phyloP scores from a whole-genome alignment of 805 yeast species.

The Candida nonsorbophila region DNA sequence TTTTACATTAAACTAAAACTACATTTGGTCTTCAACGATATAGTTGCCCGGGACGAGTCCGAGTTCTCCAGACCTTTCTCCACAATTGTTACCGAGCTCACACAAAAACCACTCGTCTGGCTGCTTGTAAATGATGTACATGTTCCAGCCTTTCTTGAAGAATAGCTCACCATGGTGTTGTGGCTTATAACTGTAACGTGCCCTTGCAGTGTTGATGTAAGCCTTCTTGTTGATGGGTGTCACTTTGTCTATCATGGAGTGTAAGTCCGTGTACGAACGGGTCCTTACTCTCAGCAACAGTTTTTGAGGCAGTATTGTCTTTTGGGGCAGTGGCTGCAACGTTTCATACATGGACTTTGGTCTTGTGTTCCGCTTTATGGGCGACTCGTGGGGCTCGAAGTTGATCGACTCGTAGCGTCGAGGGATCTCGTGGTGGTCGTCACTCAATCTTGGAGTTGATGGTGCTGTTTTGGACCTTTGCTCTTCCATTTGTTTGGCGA shows the following conservation, averaged over 20 bases:
- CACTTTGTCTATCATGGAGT: slow-evolving; percentile 17
- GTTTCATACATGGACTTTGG: slow-evolving; percentile 26
- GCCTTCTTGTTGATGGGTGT: slow-evolving; percentile 28
- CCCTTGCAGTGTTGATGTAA: slow-evolving; percentile 30
- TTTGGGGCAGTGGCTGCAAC: slow-evolving; percentile 4
- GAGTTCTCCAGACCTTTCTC: slow-evolving; percentile 24
- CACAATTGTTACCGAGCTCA: slow-evolving; percentile 32
- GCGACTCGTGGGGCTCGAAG: slow-evolving; percentile 9
- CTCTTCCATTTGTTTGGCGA: slow-evolving; percentile 11
- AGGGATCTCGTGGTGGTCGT: slow-evolving; percentile 33
- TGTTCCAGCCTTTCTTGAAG: slow-evolving; percentile 37
- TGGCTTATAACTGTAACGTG: slow-evolving; percentile 34
- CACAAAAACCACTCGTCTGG: slow-evolving; percentile 42
- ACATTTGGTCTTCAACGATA: slow-evolving; percentile 26
- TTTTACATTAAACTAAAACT: too few species aligned
- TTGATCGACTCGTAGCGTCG: slow-evolving; percentile 28
- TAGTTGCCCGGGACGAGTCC: slow-evolving; percentile 43
- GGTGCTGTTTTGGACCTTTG: slow-evolving; percentile 10
- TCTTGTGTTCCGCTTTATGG: slow-evolving; percentile 7
- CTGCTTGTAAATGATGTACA: slow-evolving; percentile 38
- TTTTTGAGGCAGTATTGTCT: slow-evolving; percentile 9
- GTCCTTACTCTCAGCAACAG: slow-evolving; percentile 27
- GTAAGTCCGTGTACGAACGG: slow-evolving; percentile 27
- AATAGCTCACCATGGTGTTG: slow-evolving; percentile 36
- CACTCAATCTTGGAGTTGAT: slow-evolving; percentile 12